Evolutionary conservation across 805 yeast genomes (phyloP).

Genomic region (Candida fluviatilis): DNA sequence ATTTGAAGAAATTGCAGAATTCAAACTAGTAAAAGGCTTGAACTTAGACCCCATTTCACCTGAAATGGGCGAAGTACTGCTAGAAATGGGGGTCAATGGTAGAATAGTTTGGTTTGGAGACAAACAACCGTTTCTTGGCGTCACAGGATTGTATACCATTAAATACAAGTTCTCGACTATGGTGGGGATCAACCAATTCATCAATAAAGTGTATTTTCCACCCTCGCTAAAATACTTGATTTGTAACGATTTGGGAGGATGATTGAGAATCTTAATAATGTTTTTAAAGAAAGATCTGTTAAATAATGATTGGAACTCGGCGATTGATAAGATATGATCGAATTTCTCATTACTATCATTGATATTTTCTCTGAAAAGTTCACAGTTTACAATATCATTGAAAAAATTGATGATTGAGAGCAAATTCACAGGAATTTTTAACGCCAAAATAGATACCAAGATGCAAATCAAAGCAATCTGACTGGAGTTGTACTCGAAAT

Average conservation of each 20-base stretch:
- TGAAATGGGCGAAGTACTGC: slow-evolving; percentile 18
- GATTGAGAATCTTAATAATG: slow-evolving; percentile 33
- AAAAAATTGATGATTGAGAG: slow-evolving; percentile 16
- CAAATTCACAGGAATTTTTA: slow-evolving; percentile 28
- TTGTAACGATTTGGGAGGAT: slow-evolving; percentile 45
- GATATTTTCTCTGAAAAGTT: slow-evolving; percentile 19
- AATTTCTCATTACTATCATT: slow-evolving; percentile 17
- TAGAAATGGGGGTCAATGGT: slow-evolving; percentile 26
- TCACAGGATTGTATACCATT: slow-evolving; percentile 20
- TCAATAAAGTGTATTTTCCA: slow-evolving; percentile 30
- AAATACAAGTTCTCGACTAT: slow-evolving; percentile 22
- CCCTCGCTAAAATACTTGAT: slow-evolving; percentile 40
- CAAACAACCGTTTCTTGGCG: slow-evolving; percentile 22
- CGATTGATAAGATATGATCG: slow-evolving; percentile 15
- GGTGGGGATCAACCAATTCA: slow-evolving; percentile 31
- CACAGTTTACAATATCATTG: slow-evolving; percentile 13
- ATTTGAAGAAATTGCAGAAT: not conserved
- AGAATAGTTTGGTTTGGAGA: slow-evolving; percentile 7
- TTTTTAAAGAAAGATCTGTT: slow-evolving; percentile 12
- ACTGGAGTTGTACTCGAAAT: slow-evolving; percentile 54
- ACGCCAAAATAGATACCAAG: slow-evolving; percentile 23
- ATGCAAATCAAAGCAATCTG: slow-evolving; percentile 44
- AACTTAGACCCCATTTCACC: not conserved
- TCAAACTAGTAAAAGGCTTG: not conserved
- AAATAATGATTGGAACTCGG: slow-evolving; percentile 14